phyloP scores from a whole-genome alignment of 345 rosid genomes.

The Geranium brycei region DNA sequence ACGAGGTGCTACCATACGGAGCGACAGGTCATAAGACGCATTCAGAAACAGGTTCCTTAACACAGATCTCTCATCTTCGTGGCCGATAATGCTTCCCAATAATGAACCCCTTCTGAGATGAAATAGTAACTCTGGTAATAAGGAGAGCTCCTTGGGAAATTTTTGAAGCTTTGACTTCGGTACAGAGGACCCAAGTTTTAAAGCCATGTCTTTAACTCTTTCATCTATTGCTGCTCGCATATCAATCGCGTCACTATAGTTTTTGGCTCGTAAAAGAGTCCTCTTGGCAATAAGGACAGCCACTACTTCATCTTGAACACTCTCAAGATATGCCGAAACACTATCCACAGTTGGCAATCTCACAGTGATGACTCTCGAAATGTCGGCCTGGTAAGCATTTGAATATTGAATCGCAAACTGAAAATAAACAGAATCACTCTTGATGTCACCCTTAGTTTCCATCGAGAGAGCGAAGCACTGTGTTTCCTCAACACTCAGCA shows the following conservation, averaged over 20 bases:
- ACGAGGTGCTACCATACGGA: slow-evolving; percentile 90
- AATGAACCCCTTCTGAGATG: slow-evolving; percentile 90
- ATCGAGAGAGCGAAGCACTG: slow-evolving; percentile 78
- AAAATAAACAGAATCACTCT: slow-evolving; percentile 53
- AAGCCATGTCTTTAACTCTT: slow-evolving; percentile 78
- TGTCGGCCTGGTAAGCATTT: slow-evolving; percentile 77
- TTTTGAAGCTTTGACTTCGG: slow-evolving; percentile 69
- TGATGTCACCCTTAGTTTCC: slow-evolving; percentile 79
- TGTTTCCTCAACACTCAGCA: slow-evolving; percentile 89
- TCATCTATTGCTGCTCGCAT: slow-evolving; percentile 69
- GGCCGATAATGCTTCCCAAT: slow-evolving; percentile 89
- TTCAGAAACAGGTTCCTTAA: slow-evolving; percentile 75
- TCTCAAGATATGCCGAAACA: slow-evolving; percentile 71
- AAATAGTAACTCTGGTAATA: slow-evolving; percentile 71
- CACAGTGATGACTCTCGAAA: slow-evolving; percentile 72
- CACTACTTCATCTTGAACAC: slow-evolving; percentile 76
- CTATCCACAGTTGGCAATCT: slow-evolving; percentile 79
- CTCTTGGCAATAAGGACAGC: slow-evolving; percentile 84
- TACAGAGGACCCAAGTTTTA: slow-evolving; percentile 60
- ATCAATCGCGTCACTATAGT: slow-evolving; percentile 50
- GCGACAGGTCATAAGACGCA: slow-evolving; percentile 84
- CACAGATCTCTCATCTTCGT: slow-evolving; percentile 92
- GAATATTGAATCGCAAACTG: slow-evolving; percentile 74
- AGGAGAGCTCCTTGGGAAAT: slow-evolving; percentile 76
- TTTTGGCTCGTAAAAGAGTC: slow-evolving; percentile 67